phyloP scores from a whole-genome alignment of 164 flowering plant species.

The Berberis vulgaris region DNA sequence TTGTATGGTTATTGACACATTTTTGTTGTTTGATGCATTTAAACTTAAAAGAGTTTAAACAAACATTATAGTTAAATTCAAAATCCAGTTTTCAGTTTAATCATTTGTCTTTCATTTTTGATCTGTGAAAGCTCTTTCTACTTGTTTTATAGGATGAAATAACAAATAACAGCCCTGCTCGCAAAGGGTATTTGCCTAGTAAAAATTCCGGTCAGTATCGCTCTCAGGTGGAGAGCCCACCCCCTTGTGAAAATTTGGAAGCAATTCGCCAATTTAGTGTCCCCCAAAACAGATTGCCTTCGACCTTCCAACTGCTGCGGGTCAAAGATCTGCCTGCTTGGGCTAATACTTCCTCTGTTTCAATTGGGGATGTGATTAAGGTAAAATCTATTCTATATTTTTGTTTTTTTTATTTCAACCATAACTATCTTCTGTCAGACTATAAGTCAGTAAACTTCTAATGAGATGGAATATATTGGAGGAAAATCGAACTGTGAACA shows the following conservation, averaged over 20 bases:
- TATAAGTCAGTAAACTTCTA: too few relatives aligned
- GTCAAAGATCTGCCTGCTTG: slow-evolving; percentile 81
- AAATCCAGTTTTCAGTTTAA: neutral
- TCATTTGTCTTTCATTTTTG: neutral
- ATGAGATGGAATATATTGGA: too few relatives aligned
- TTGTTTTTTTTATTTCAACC: neutral
- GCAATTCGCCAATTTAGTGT: slow-evolving; percentile 50
- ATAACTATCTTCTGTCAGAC: neutral
- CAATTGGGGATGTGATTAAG: slow-evolving; percentile 77
- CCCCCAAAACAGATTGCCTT: slow-evolving; percentile 36
- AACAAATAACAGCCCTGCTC: slow-evolving; percentile 7
- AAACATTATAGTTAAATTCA: too few relatives aligned
- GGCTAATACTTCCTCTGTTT: slow-evolving; percentile 83
- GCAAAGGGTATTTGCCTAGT: slow-evolving; percentile 6
- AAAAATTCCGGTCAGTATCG: slow-evolving; percentile 9
- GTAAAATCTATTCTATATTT: slow-evolving; percentile 22
- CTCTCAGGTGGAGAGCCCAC: slow-evolving; percentile 8
- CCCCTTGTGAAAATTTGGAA: slow-evolving; percentile 22
- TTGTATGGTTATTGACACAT: too few relatives aligned
- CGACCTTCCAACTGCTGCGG: slow-evolving; percentile 62
- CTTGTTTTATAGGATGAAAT: slow-evolving; percentile 18
- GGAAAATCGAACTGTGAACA: too few relatives aligned
- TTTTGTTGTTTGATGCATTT: too few relatives aligned
- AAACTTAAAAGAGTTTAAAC: too few relatives aligned
- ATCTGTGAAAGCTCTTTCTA: neutral